Evolutionary conservation across 495 filamentous ascomycete species (phyloP).

Genomic region (Xylaria bambusicola): DNA sequence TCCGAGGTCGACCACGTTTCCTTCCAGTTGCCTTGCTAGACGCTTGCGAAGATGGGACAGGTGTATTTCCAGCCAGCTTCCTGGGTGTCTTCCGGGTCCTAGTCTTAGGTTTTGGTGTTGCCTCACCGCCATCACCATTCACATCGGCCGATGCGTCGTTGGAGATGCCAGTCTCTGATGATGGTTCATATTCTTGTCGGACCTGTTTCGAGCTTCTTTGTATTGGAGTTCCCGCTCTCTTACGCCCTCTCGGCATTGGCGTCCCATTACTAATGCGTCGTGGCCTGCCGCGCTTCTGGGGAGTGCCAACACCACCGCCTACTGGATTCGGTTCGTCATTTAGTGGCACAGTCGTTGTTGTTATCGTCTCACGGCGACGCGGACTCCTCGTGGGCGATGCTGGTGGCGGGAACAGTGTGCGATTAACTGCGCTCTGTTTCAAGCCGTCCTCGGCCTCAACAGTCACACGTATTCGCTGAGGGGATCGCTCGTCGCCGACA

Average conservation of each 20-base stretch:
- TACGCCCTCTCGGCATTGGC: constrained; percentile 40
- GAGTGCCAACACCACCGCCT: constrained; percentile 44
- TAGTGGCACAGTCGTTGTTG: constrained; percentile 49
- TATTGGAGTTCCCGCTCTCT: constrained; percentile 45
- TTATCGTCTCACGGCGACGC: constrained; percentile 27
- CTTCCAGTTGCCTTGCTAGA: constrained; percentile 24
- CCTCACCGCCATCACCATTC: constrained; percentile 12
- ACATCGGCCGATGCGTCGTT: constrained; percentile 13
- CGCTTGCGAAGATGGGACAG: constrained; percentile 30
- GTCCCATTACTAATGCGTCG: constrained; percentile 43
- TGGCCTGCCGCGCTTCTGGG: constrained; percentile 38
- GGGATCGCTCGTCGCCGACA: constrained; percentile 49
- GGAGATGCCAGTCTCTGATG: constrained; percentile 22
- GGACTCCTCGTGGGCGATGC: constrained; percentile 34
- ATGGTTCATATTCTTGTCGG: constrained; percentile 25
- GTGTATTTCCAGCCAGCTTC: constrained; percentile 9
- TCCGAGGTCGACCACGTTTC: constrained; percentile 34
- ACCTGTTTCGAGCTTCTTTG: constrained; percentile 22
- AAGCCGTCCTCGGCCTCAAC: constrained; percentile 50
- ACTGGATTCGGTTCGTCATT: constrained; percentile 44
- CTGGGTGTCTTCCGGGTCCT: constrained; percentile 30
- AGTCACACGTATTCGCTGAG: constrained; percentile 55
- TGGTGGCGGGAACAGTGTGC: constrained; percentile 43
- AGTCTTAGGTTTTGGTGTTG: constrained; percentile 36
- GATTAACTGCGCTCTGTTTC: constrained; percentile 32